Base-by-base conservation (phyloP, 2,329 filamentous ascomycete species). In the Alternaria brassicae region DNA sequence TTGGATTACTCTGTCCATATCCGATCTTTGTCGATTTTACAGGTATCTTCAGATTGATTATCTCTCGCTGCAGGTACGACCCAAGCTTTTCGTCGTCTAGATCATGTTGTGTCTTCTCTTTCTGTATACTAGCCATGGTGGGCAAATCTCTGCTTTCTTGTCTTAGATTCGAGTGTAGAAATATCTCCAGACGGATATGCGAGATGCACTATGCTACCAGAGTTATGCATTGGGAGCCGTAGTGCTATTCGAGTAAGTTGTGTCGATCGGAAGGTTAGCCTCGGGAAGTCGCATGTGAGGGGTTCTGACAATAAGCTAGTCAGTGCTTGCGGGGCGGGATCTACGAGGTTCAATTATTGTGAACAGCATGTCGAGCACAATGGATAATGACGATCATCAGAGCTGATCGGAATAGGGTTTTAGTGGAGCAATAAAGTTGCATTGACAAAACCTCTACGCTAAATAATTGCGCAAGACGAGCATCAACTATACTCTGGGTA, bases 1-100 rank as follows among this genome's bases (percentile, higher is more conserved):
- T 98, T 40, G 95, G 94, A 76, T 98, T 98, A 61, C 92, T 97
- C 81, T 98, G 94, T 53, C 94, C 95, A 77, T 95, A 98, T 73
- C 93, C 92, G 75, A 98, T 98, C 90, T 97, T 78, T 8, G 73
- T 75, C 6, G 72, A 74, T 17, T 66, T 32, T 1, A 77, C 51
- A 0, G 75, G 74, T 17, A 74, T 41, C 23, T 63, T 66, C 2
- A 76, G 53, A 7, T 56, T 53, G 6, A 66, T 67, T 17, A 77
- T 58, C n/a, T 74, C 53, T n/a, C 67, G 49, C 41, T 66, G 49
- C 7, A 76, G 68, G 49, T 76, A 77, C 8, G 53, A 40, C 8
- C 73, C 74, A 5, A 77, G 65, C 28, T 66, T 69, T 27, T 48
- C 56, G 50, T 76, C 69, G 53, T 76, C 66, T 23, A 77, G 72